Evolutionary conservation across 1,139 yeast genomes (phyloP).

Genomic region (Geotrichum europaeum): DNA sequence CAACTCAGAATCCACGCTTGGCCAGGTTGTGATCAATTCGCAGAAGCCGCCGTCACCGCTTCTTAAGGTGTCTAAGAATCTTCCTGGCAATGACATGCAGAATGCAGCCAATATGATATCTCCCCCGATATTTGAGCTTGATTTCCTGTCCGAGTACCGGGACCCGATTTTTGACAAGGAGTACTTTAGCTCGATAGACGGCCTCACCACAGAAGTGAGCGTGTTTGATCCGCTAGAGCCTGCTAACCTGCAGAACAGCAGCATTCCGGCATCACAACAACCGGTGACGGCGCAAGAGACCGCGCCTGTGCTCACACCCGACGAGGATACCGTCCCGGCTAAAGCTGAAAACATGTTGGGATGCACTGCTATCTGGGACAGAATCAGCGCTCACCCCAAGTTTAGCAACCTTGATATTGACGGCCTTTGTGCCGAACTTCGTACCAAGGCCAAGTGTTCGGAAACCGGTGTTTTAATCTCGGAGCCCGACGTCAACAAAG

Average conservation of each 20-base stretch:
- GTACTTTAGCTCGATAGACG: constrained; percentile 2
- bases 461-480: constrained; percentile 85
- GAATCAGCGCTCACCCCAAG: constrained; percentile 88
- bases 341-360: constrained; percentile 41
- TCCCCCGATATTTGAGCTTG: constrained; percentile 29
- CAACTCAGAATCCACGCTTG: constrained; percentile 20
- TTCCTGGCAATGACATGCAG: not conserved
- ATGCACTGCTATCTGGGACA: constrained; percentile 94
- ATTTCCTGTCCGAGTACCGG: constrained; percentile 33
- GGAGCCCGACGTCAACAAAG: constrained; percentile 66
- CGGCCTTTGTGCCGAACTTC: constrained; percentile 81
- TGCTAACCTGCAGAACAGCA: not conserved
- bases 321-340: constrained; percentile 31
- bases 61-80: not conserved
- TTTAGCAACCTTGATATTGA: constrained; percentile 91
- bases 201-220: constrained; percentile 13
- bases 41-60: not conserved
- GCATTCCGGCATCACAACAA: not conserved
- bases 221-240: constrained; percentile 14
- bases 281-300: not conserved
- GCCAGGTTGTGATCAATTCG: not conserved
- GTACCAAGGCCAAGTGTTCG: constrained; percentile 91
- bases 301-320: constrained; percentile 24
- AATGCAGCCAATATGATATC: constrained; percentile 17
- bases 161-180: constrained; percentile 32